These are phyloP conservation scores for Ogataea neopini DNA, from an alignment of 805 yeast species.

Conservation along the genomic window DNA sequence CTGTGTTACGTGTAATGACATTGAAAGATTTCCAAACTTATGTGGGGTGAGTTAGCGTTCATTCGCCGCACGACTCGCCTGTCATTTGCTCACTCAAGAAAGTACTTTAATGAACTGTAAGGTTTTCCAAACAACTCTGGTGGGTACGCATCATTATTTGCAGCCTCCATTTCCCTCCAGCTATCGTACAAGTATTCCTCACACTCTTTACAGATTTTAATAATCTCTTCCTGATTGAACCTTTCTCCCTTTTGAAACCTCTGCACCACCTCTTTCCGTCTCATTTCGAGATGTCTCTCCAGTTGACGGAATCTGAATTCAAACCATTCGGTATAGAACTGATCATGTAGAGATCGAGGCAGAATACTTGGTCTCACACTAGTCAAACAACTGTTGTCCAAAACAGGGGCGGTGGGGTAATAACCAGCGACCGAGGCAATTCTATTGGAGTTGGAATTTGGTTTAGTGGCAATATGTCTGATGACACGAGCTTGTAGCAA, in stretches of 20 bases:
- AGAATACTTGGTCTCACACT: slow-evolving; percentile 38
- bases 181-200: slow-evolving; percentile 32
- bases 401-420: slow-evolving; percentile 30
- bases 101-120: too few species aligned
- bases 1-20: too few species aligned
- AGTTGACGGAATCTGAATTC: slow-evolving; percentile 34
- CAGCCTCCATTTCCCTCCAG: slow-evolving; percentile 39
- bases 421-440: slow-evolving; percentile 37
- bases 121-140: slow-evolving; percentile 30
- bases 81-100: too few species aligned
- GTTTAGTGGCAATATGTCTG: slow-evolving; percentile 50
- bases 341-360: slow-evolving; percentile 36
- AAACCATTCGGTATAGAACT: slow-evolving; percentile 38
- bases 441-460: slow-evolving; percentile 39
- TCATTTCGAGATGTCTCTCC: slow-evolving; percentile 28
- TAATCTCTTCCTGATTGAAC: slow-evolving; percentile 32
- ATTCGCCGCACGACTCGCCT: too few species aligned
- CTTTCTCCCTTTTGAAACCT: slow-evolving; percentile 23
- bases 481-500: slow-evolving; percentile 48
- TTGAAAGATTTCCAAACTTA: too few species aligned
- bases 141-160: slow-evolving; percentile 33
- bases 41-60: too few species aligned
- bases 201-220: slow-evolving; percentile 32
- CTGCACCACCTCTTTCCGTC: slow-evolving; percentile 23
- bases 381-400: slow-evolving; percentile 37